phyloP scores from a whole-genome alignment of 495 filamentous ascomycete genomes.

The Diplogelasinospora grovesii region DNA sequence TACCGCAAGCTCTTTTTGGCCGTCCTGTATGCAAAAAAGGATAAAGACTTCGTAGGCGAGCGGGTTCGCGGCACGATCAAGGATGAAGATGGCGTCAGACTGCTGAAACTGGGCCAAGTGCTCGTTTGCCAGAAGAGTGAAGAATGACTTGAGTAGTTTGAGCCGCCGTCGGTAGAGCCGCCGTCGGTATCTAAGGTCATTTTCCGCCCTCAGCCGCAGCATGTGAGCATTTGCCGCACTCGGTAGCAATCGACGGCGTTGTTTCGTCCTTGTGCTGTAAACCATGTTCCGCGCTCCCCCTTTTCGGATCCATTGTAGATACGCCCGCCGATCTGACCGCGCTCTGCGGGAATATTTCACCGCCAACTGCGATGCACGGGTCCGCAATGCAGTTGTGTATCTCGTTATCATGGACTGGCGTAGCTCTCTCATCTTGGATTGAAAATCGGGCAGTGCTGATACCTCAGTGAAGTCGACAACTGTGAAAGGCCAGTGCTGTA shows the following conservation, averaged over 20 bases:
- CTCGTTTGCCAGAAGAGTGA: slow-evolving; percentile 11
- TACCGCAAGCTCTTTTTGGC: slow-evolving; percentile 16
- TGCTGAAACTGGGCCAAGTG: slow-evolving; percentile 14
- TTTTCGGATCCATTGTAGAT: no score
- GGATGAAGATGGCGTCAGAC: slow-evolving; percentile 16
- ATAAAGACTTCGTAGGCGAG: slow-evolving; percentile 27
- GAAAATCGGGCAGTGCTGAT: slow-evolving; percentile 7
- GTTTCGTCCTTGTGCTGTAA: not conserved
- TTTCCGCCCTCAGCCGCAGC: no score
- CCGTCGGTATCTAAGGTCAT: no score
- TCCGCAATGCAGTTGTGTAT: no score
- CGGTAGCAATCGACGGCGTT: not conserved
- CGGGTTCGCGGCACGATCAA: slow-evolving; percentile 20
- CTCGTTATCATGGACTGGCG: no score
- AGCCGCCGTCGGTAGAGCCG: no score
- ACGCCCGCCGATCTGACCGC: no score
- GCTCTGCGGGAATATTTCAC: no score
- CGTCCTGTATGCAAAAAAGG: slow-evolving; percentile 5
- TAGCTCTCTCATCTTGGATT: slow-evolving; percentile 3
- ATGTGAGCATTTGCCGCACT: not conserved
- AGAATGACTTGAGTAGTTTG: slow-evolving; percentile 6
- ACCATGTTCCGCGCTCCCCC: no score
- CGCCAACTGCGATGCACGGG: no score
- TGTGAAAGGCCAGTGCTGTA: slow-evolving; percentile 2
- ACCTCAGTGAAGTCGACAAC: not conserved